phyloP scores from a whole-genome alignment of 306 rosid genomes.

The Datisca glomerata region DNA sequence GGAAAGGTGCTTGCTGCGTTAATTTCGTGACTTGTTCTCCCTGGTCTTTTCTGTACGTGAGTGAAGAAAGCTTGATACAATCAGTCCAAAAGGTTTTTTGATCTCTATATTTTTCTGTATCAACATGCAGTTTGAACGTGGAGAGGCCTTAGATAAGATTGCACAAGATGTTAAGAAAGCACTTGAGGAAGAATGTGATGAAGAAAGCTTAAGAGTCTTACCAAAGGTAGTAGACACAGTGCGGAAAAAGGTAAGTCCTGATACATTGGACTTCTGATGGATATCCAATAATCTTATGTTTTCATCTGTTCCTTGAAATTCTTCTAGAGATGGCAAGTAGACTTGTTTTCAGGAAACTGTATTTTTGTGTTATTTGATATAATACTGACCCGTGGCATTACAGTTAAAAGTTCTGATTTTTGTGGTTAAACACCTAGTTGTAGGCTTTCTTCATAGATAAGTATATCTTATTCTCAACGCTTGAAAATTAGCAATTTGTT shows the following conservation, averaged over 20 bases:
- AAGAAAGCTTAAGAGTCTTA: slow-evolving; percentile 71
- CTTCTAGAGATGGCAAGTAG: too few species aligned
- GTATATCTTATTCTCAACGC: too few species aligned
- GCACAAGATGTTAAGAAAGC: slow-evolving; percentile 60
- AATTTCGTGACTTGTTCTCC: not conserved
- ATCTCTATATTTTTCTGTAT: slow-evolving; percentile 9
- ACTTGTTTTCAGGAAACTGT: too few species aligned
- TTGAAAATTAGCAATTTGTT: slow-evolving; percentile 13
- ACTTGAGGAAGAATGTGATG: slow-evolving; percentile 81
- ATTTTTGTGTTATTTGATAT: too few species aligned
- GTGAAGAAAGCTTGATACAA: slow-evolving; percentile 3
- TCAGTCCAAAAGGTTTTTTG: too few species aligned
- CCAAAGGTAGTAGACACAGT: slow-evolving; percentile 84
- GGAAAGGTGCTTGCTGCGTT: slow-evolving; percentile 61
- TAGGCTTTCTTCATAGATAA: too few species aligned
- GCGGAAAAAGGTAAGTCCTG: slow-evolving; percentile 64
- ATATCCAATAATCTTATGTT: too few species aligned
- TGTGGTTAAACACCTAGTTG: too few species aligned
- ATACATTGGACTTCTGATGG: too few species aligned
- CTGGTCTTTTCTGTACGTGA: slow-evolving; percentile 1
- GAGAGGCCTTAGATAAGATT: slow-evolving; percentile 83
- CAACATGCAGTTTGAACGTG: slow-evolving; percentile 74
- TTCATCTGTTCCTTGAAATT: too few species aligned
- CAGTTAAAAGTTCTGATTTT: too few species aligned
- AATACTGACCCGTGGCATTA: too few species aligned